Percentiles rank a stretch among this genome's conserved stretches.
These are phyloP conservation scores for Coniella vitis DNA, from an alignment of 2,329 filamentous ascomycete genomes.

Conservation along the genomic window DNA sequence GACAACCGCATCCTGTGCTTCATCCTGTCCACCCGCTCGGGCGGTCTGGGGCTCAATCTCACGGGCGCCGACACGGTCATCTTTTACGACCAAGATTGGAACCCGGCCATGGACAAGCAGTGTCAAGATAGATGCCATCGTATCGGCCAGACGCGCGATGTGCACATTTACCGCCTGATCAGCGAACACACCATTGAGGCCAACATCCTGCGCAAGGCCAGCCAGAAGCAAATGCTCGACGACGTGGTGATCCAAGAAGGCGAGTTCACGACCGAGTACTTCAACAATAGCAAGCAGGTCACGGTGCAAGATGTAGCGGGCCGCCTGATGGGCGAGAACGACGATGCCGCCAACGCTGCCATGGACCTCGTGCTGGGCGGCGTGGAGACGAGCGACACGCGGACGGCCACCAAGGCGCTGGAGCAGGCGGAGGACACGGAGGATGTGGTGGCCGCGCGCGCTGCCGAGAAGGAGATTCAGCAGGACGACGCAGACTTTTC, in stretches of 20 bases:
- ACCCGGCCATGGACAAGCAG: conserved; percentile 98
- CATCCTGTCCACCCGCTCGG: conserved; percentile 90
- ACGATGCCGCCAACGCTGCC: conserved; percentile 70
- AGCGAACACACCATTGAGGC: conserved; percentile 95
- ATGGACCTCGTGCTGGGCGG: conserved; percentile 79
- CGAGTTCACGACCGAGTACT: conserved; percentile 95
- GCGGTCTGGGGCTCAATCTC: conserved; percentile 90
- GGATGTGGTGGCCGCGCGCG: conserved; percentile 79
- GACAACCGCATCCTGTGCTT: conserved; percentile 90
- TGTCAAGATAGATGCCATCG: conserved; percentile 96
- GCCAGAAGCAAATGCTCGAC: conserved; percentile 95
- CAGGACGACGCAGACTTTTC: conserved; percentile 82
- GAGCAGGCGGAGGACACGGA: conserved; percentile 90
- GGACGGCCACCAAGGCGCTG: conserved; percentile 62
- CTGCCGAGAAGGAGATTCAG: conserved; percentile 82
- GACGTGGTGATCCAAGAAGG: conserved; percentile 98
- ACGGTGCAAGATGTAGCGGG: conserved; percentile 63
- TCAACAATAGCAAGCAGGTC: conserved; percentile 60
- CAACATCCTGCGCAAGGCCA: conserved; percentile 93
- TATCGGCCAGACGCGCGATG: conserved; percentile 94
- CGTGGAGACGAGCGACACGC: conserved; percentile 53
- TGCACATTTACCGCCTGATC: conserved; percentile 93
- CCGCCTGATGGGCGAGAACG: conserved; percentile 49
- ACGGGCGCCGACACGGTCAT: conserved; percentile 97
- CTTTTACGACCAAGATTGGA: conserved; percentile 99